Evolutionary conservation across 805 yeast genomes (phyloP), one percentile per base, ranked within the genome.

Genomic region (Alloascoidea hylecoeti): DNA sequence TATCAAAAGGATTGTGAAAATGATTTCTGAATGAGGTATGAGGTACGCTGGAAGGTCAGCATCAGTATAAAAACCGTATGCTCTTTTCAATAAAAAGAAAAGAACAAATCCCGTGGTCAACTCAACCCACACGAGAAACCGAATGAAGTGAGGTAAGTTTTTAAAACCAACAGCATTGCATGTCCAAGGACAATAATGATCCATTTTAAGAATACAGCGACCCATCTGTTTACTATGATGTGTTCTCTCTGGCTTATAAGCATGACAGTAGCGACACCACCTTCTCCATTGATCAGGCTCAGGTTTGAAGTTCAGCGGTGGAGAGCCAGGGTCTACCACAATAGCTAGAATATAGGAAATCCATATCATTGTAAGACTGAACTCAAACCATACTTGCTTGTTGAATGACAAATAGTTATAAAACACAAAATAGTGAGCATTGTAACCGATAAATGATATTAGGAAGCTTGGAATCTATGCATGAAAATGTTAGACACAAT

Each of bases 131-230:
- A 66, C 47, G 27, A 88, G 49, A 51, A 88, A 88, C 39, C 96
- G 61, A 44, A 81, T 48, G 52, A 88, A 88, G 52, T 83, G 88
- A 0, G 94, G 84, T 53, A 73, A 63, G 50, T 88, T 88, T 0
- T 56, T 54, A 51, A 73, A 75, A 0, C 96, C 96, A 15, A 88
- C 89, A 51, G 96, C 88, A 51, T 83, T 88, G 55, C 73, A 70
- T 0, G 95, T 84, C 96, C 96, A 88, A 0, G 96, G 95, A 52
- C 79, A 78, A 58, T 86, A 96, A 53, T 86, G 96, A 54, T 86
- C 96, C 96, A 86, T 88, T 51, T 72, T 70, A 41, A 86, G 53
- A n/a, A 86, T 78, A 55, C 96, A 86, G 33, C 44, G 47, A n/a
- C 49, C 45, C 41, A 56, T 84, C 1, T 72, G 68, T 47, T 78